These are phyloP conservation scores for Trametes punicea DNA, from an alignment of 768 basidiomycete genomes.

Conservation along the genomic window DNA sequence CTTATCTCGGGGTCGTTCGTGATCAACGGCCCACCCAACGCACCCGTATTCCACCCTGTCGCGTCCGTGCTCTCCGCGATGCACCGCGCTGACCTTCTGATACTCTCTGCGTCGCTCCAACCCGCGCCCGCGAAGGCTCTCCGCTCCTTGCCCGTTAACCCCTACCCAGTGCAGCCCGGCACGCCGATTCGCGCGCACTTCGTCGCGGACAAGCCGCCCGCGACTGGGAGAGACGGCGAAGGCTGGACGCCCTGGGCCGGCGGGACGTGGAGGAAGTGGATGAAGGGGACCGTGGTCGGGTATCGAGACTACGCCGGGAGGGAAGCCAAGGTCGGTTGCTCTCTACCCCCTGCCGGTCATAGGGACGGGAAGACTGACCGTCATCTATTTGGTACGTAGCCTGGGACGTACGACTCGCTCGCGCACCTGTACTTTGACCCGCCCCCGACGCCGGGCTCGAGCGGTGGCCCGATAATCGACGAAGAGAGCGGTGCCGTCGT, in stretches of 20 bases:
- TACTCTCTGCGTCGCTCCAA: constrained; percentile 34
- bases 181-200: constrained; percentile 52
- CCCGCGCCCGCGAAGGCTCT: constrained; percentile 27
- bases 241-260: constrained; percentile 52
- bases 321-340: constrained; percentile 49
- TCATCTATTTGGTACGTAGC: constrained; percentile 33
- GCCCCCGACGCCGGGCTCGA: constrained; percentile 59
- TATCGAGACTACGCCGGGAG: constrained; percentile 60
- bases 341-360: no score
- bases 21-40: constrained; percentile 35
- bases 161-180: constrained; percentile 51
- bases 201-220: constrained; percentile 42
- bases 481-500: constrained; percentile 59
- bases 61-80: constrained; percentile 50
- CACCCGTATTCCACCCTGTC: constrained; percentile 39
- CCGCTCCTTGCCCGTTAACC: constrained; percentile 55
- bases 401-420: constrained; percentile 67
- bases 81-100: constrained; percentile 53
- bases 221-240: constrained; percentile 22
- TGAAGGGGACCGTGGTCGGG: constrained; percentile 46
- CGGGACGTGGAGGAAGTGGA: constrained; percentile 56
- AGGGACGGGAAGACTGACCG: background rate
- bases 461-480: constrained; percentile 67
- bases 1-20: constrained; percentile 42
- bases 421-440: constrained; percentile 53